phyloP scores from a whole-genome alignment of 2,329 filamentous ascomycete species.

The Aureobasidium sp. region DNA sequence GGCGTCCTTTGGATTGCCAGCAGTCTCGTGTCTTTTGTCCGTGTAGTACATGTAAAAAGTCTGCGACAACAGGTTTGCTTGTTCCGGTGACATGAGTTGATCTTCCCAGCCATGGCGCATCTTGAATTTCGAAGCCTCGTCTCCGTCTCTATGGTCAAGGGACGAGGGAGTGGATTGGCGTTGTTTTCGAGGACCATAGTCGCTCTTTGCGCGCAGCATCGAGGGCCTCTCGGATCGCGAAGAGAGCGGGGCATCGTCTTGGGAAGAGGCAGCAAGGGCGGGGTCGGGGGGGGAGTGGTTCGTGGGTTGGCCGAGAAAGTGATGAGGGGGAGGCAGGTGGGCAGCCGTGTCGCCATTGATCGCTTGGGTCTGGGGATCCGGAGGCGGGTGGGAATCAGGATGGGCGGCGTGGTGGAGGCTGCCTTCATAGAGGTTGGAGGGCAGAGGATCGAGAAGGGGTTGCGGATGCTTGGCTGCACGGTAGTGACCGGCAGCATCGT shows the following conservation, averaged over 20 bases:
- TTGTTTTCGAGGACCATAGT: slow-evolving; percentile 39
- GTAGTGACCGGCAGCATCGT: slow-evolving; percentile 21
- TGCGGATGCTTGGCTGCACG: slow-evolving; percentile 26
- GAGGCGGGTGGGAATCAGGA: not conserved
- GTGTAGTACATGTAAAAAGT: slow-evolving; percentile 99
- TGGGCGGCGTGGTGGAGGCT: slow-evolving; percentile 6
- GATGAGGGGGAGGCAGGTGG: slow-evolving; percentile 3
- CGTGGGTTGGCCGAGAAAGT: slow-evolving; percentile 4
- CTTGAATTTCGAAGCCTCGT: slow-evolving; percentile 30
- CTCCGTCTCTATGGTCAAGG: slow-evolving; percentile 29
- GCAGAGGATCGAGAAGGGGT: slow-evolving; percentile 21
- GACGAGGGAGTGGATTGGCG: not conserved
- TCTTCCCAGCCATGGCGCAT: slow-evolving; percentile 86
- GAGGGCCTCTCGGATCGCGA: slow-evolving; percentile 25
- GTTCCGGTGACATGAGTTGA: slow-evolving; percentile 84
- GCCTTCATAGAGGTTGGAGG: slow-evolving; percentile 15
- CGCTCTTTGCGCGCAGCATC: slow-evolving; percentile 46
- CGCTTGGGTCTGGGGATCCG: slow-evolving; percentile 7
- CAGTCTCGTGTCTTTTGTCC: slow-evolving; percentile 94
- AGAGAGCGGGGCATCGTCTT: slow-evolving; percentile 1
- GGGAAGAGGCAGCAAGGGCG: not conserved
- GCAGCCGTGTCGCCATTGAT: slow-evolving; percentile 13
- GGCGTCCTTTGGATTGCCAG: slow-evolving; percentile 66
- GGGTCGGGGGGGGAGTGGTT: not conserved
- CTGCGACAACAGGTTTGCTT: slow-evolving; percentile 74